Base-by-base conservation (phyloP, 805 yeast species). In the Wickerhamiella australiensis region DNA sequence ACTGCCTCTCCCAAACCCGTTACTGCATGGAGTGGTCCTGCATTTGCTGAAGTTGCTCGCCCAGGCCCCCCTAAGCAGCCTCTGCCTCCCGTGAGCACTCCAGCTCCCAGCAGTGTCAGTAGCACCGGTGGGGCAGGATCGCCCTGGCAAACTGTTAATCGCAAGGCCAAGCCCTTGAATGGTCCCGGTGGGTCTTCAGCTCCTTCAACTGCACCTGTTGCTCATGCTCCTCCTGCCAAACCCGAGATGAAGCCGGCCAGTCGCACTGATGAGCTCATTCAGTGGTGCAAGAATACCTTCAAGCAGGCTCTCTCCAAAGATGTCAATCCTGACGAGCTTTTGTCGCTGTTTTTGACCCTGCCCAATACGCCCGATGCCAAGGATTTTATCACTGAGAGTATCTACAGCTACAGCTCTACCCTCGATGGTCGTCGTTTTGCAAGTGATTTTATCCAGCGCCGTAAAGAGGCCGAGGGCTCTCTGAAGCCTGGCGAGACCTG, bases 391-490 rank as follows among this genome's bases (percentile, higher is more conserved):
- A 82, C 95, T 1, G 98, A 90, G 61, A 85, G 96, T 11, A 79
- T 90, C 52, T 87, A 86, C 68, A 82, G 94, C 37, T 57, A 57
- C 53, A 56, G 61, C 5, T 76, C 88, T 2, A 82, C 88, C 1
- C 80, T 90, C 83, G 96, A 92, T 64, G 97, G 97, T 21, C 79
- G 95, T 62, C 74, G 95, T 56, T 90, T 88, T 70, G 95, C 98
- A 0, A 76, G 75, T 50, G 98, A 92, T 61, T 92, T 92, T 63
- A 71, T 82, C 61, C 82, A 80, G 66, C 79, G 83, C 61, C 80
- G 92, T 61, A 74, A 73, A 53, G 73, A 70, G 46, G 88, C 85
- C 50, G 96, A 87, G 58, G 74, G 61, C 36, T 64, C 66, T 25
- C 65, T 68, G 26, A 64, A 65, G 44, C 73, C 76, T 51, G 62